Percentiles rank a stretch among this genome's conserved stretches.
These are phyloP conservation scores for Clavispora vitiphila DNA, from an alignment of 805 yeast species.

Conservation along the genomic window DNA sequence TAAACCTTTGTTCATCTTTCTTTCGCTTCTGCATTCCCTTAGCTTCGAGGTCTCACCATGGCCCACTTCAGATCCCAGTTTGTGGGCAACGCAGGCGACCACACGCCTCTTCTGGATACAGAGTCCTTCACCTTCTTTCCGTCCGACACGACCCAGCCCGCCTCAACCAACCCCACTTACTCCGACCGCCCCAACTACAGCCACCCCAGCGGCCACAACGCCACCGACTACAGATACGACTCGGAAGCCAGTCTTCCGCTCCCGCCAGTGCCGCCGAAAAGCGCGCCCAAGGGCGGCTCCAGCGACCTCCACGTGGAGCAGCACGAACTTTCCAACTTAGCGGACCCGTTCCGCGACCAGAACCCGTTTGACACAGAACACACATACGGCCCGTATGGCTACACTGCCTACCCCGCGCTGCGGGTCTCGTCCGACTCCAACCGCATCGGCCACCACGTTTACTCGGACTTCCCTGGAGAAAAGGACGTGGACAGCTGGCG, in stretches of 20 bases:
- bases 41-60: too few relatives aligned
- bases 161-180: too few relatives aligned
- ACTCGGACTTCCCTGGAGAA: background rate
- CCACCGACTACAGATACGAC: background rate
- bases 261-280: background rate
- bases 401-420: background rate
- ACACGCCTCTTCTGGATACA: background rate
- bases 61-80: slow-evolving; percentile 7
- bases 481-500: background rate
- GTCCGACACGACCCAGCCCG: too few relatives aligned
- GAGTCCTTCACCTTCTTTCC: background rate
- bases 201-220: background rate
- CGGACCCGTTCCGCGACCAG: background rate
- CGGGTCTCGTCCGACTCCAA: background rate
- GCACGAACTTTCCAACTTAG: background rate
- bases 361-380: background rate
- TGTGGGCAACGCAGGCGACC: slow-evolving; percentile 1
- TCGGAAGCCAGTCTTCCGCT: background rate
- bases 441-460: background rate
- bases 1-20: too few relatives aligned
- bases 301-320: background rate
- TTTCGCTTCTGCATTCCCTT: too few relatives aligned
- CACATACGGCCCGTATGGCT: background rate
- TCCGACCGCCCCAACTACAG: too few relatives aligned
- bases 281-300: background rate